Conservation (phyloP, 1,284 basidiomycete species). For the Cutaneotrichosporon dermatis region DNA sequence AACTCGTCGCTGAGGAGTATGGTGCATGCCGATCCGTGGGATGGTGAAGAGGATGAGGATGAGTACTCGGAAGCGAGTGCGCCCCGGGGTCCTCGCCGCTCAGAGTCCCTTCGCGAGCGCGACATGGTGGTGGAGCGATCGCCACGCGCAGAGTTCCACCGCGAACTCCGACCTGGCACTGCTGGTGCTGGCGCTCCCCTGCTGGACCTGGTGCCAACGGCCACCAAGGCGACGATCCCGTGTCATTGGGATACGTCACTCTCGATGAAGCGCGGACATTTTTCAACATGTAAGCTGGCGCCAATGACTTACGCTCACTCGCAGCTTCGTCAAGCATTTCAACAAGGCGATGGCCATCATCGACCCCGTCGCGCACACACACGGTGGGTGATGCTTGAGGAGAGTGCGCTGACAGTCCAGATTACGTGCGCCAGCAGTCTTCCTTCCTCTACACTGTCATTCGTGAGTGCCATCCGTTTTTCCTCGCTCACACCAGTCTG, state of each 20-base stretch:
- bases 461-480: constrained; percentile 16
- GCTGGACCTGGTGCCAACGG: not conserved
- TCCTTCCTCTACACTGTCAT: constrained; percentile 36
- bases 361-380: constrained; percentile 28
- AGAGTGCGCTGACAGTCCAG: constrained; percentile 7
- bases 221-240: constrained; percentile 23
- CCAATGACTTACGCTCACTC: not conserved
- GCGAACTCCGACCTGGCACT: not conserved
- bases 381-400: constrained; percentile 8
- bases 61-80: constrained; percentile 15
- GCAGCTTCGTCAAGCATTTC: constrained; percentile 30
- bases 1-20: constrained; percentile 20
- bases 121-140: not conserved
- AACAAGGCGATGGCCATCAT: constrained; percentile 29
- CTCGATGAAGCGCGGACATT: constrained; percentile 28
- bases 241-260: constrained; percentile 27
- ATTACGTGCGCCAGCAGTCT: constrained; percentile 28
- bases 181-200: not conserved
- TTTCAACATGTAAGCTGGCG: constrained; percentile 27
- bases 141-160: constrained; percentile 2
- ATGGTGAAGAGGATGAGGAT: constrained; percentile 18
- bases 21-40: constrained; percentile 21
- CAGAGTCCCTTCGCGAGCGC: not conserved
- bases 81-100: not conserved
- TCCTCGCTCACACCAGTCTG: constrained; percentile 19